A percentile compares a stretch with the other conserved stretches of the same genome.
These are phyloP conservation scores for Ascobolus immersus DNA, from an alignment of 495 filamentous ascomycete species.

Conservation along the genomic window DNA sequence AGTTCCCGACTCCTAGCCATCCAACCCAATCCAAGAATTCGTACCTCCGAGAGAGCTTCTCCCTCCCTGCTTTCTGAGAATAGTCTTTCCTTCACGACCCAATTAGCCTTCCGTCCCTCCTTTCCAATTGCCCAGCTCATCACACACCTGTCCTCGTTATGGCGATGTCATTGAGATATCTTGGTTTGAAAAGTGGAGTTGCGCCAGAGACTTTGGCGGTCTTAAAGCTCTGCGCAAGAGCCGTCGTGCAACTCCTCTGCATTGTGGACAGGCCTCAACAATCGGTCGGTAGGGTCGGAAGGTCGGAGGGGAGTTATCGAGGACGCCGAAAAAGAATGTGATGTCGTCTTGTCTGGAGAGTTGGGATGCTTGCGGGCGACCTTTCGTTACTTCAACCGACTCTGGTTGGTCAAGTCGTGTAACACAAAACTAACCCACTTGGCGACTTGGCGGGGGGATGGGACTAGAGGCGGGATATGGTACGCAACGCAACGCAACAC, in stretches of 20 bases:
- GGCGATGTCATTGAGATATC: conserved; percentile 46
- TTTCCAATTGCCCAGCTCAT: not conserved
- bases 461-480: too few species aligned
- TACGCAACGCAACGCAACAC: too few species aligned
- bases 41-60: conserved; percentile 47
- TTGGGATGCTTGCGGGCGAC: conserved; percentile 2
- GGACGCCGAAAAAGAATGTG: not conserved
- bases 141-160: conserved; percentile 62
- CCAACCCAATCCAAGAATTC: conserved; percentile 13
- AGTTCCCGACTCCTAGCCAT: not conserved
- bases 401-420: too few species aligned
- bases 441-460: too few species aligned
- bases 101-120: conserved; percentile 6
- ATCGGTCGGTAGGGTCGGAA: too few species aligned
- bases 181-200: too few species aligned
- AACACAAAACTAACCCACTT: too few species aligned
- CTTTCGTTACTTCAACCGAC: too few species aligned
- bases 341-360: not conserved
- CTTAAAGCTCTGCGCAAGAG: conserved; percentile 6
- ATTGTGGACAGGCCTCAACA: too few species aligned
- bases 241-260: conserved; percentile 16
- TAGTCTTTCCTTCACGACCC: conserved; percentile 1
- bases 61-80: not conserved
- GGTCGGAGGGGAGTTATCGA: conserved; percentile 8
- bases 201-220: too few species aligned